Conservation (phyloP, 305 asterid species). For the Rubia tinctorum region DNA sequence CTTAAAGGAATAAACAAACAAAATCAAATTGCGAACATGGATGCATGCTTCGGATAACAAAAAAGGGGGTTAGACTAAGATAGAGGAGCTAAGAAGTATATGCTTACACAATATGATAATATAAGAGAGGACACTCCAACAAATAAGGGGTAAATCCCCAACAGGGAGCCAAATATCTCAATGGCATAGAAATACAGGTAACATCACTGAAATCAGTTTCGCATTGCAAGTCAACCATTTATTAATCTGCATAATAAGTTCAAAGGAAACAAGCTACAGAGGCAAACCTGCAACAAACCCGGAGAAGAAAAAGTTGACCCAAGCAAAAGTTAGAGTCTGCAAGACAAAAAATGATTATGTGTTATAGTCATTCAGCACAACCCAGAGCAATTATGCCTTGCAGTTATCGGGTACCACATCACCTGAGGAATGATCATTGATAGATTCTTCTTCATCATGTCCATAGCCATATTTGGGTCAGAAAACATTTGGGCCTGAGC, state of each 20-base stretch:
- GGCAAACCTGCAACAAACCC: slow-evolving; percentile 86
- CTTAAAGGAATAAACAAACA: neutral
- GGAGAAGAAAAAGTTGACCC: slow-evolving; percentile 97
- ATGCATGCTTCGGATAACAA: neutral
- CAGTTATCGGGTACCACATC: neutral
- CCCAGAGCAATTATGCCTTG: neutral
- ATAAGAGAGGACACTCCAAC: neutral
- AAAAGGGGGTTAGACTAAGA: too few relatives aligned
- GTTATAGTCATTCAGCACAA: neutral
- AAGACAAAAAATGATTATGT: slow-evolving; percentile 8
- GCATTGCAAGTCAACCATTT: neutral
- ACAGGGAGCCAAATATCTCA: neutral
- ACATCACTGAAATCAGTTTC: neutral
- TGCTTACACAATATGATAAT: neutral
- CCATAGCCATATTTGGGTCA: slow-evolving; percentile 99
- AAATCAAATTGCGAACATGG: neutral
- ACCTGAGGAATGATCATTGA: slow-evolving; percentile 94
- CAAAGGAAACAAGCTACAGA: slow-evolving; percentile 14
- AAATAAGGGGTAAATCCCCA: neutral
- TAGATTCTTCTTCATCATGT: slow-evolving; percentile 97
- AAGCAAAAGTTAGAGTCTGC: slow-evolving; percentile 91
- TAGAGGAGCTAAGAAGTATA: neutral
- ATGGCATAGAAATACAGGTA: neutral
- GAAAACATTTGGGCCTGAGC: slow-evolving; percentile 99
- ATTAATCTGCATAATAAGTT: neutral